A percentile compares a stretch with the other conserved stretches of the same genome.
phyloP scores from a whole-genome alignment of 306 rosid genomes.

The Carpinus viminea region DNA sequence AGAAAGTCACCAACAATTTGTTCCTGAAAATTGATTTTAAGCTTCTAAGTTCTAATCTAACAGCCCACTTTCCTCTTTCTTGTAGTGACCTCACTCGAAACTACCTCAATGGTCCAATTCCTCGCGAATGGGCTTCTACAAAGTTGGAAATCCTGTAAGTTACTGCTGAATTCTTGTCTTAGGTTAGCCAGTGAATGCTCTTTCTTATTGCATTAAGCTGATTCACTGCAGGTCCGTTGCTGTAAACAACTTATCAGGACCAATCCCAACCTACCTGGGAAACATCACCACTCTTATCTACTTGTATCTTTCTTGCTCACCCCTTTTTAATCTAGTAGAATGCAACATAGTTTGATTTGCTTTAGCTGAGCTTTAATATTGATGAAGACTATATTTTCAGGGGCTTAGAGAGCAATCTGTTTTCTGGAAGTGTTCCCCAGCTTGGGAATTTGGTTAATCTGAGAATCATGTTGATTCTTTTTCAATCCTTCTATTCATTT shows the following conservation, averaged over 20 bases:
- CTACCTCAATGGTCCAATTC: constrained; percentile 32
- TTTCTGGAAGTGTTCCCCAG: background rate
- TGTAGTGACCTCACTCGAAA: constrained; percentile 17
- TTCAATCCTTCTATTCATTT: background rate
- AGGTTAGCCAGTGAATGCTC: background rate
- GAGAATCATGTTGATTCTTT: constrained; percentile 16
- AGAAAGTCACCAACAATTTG: background rate
- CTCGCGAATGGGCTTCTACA: constrained; percentile 28
- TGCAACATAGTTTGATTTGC: background rate
- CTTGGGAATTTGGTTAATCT: constrained; percentile 19
- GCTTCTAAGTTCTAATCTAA: background rate
- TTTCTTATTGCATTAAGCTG: background rate
- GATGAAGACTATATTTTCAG: background rate
- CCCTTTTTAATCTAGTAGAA: background rate
- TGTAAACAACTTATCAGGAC: constrained; percentile 33
- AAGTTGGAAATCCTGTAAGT: constrained; percentile 34
- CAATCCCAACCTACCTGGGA: constrained; percentile 27
- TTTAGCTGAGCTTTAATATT: background rate
- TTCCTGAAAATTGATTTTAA: no score
- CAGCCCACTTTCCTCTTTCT: background rate
- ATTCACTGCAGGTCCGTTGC: background rate
- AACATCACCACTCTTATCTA: constrained; percentile 3
- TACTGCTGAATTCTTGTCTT: background rate
- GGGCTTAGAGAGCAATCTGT: constrained; percentile 20
- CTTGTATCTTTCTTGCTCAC: background rate